phyloP scores from a whole-genome alignment of 345 rosid genomes.

The Brassica carinata region DNA sequence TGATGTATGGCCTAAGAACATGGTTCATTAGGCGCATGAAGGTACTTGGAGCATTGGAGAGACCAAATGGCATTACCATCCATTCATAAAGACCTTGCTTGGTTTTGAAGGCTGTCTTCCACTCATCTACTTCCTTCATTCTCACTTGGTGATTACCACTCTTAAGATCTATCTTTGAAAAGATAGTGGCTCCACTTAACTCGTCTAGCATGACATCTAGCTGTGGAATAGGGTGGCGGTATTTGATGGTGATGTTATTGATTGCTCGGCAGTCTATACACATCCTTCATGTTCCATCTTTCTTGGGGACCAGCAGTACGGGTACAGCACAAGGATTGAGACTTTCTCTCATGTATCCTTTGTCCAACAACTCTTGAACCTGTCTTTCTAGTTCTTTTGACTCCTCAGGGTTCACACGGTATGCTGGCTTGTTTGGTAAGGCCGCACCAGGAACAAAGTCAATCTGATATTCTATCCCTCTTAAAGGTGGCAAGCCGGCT shows the following conservation, averaged over 20 bases:
- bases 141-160: background rate
- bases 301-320: background rate
- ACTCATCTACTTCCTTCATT: background rate
- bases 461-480: background rate
- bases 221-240: background rate
- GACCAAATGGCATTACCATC: too few species aligned
- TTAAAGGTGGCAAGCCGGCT: background rate
- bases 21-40: too few species aligned
- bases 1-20: too few species aligned
- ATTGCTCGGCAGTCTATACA: background rate
- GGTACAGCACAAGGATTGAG: background rate
- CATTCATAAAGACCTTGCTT: too few species aligned
- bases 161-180: background rate
- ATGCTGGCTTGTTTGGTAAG: too few species aligned
- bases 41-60: too few species aligned
- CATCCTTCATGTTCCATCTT: background rate
- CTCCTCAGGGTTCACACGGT: background rate
- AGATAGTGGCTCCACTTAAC: background rate
- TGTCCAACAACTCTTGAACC: background rate
- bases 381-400: background rate
- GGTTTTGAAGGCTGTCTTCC: background rate
- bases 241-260: too few species aligned
- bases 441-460: too few species aligned
- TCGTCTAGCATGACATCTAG: background rate
- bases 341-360: too few species aligned